Evolutionary conservation across 2,329 filamentous ascomycete species (phyloP), one percentile per base, ranked within the genome.

Genomic region (Setomelanomma holmii): DNA sequence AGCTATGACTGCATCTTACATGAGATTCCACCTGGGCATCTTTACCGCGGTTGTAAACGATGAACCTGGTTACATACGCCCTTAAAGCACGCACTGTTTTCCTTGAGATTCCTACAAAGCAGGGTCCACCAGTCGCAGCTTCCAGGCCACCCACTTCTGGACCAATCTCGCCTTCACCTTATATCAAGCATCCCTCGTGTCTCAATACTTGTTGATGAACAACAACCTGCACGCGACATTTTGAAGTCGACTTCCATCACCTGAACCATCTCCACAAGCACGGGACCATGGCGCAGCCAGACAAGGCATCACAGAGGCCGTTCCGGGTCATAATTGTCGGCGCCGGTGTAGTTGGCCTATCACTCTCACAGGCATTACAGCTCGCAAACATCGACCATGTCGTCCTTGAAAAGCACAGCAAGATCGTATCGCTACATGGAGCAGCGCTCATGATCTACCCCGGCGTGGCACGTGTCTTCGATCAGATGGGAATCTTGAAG

Each of bases 401-500:
- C 6, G 51, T 69, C 23, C 54, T 69, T 12, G 66, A 69, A 49
- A 62, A 62, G 22, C 55, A 63, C 36, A 38, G 43, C 5, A 38
- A 61, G 17, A 60, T 66, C 10, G 54, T 61, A 1, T 63, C 65
- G 1, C 11, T 63, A 12, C 47, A 55, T 34, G 65, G 66, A 3
- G 65, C 66, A 14, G 60, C 58, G 11, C 46, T 68, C 24, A 59
- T 56, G 5, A 48, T 68, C 39, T 63, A 51, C 24, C 66, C 65
- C 21, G 53, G 55, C 20, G 56, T 55, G 11, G 48, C 43, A 12
- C 60, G 63, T 14, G 51, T 68, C 20, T 53, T 69, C 16, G 66
- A 68, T 33, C 65, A 68, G 11, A 60, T 67, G 12, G 66, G 63
- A 4, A 57, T 61, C 40, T 30, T 58, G 17, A 39, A 58, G 16